Evolutionary conservation across 345 rosid species (phyloP).

Genomic region (Eucalyptus cloeziana): DNA sequence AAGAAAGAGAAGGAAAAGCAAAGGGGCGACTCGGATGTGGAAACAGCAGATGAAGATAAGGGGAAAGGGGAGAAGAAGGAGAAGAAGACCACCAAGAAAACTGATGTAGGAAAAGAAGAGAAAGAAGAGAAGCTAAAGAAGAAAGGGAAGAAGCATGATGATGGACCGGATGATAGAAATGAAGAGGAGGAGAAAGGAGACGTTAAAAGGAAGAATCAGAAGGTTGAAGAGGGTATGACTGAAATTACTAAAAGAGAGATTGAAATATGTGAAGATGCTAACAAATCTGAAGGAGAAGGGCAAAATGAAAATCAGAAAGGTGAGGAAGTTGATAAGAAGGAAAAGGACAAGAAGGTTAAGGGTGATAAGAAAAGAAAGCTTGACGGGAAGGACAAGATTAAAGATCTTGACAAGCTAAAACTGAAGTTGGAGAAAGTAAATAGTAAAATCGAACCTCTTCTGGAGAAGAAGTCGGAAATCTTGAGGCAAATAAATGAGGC

Average conservation of each 20-base stretch:
- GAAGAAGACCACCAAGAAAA: background rate
- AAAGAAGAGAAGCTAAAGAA: background rate
- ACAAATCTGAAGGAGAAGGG: slow-evolving; percentile 9
- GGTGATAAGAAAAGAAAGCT: slow-evolving; percentile 37
- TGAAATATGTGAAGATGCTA: background rate
- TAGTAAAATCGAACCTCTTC: slow-evolving; percentile 34
- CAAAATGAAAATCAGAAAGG: slow-evolving; percentile 7
- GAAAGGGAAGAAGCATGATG: background rate
- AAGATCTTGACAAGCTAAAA: slow-evolving; percentile 32
- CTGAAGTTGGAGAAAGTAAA: slow-evolving; percentile 45
- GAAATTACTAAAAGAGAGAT: slow-evolving; percentile 14
- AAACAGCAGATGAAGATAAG: background rate
- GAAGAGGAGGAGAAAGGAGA: background rate
- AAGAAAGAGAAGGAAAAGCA: background rate
- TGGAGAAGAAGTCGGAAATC: slow-evolving; percentile 33
- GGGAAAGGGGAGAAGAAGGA: background rate
- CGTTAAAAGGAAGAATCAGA: background rate
- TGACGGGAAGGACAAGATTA: slow-evolving; percentile 27
- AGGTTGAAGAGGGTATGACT: background rate
- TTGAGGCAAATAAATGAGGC: slow-evolving; percentile 52
- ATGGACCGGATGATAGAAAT: background rate
- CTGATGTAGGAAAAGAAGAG: background rate
- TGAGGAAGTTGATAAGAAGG: background rate
- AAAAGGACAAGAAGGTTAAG: slow-evolving; percentile 8
- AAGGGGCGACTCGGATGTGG: background rate